Base-by-base conservation (phyloP, 2,329 filamentous ascomycete genomes). In the Septoria linicola region DNA sequence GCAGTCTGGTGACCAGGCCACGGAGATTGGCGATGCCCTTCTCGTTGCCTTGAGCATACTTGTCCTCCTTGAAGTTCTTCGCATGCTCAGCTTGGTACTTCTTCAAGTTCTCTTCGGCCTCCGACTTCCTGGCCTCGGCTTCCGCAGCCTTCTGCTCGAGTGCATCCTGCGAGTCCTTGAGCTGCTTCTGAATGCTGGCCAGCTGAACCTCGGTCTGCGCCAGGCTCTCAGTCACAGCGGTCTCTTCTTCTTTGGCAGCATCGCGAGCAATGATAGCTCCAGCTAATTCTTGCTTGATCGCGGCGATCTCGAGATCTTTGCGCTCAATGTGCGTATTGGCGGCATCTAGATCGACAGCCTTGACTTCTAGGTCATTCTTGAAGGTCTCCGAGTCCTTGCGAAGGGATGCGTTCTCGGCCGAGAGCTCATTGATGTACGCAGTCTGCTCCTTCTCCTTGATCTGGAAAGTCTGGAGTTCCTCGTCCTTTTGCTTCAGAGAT, bases 371-470 rank as follows among this genome's bases (percentile, higher is more conserved):
- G 7, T 47, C 44, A 6, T 40, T 47, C 34, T 39, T 39, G 35
- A 47, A 8, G 6, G 34, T 40, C 34, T 47, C 44, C 11, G 35
- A 25, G 16, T 49, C 46, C 8, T 47, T 49, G 37, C 60, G 56
- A 34, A 62, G 51, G 32, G 55, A 80, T 75, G 80, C 76, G 21
- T 95, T 81, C 61, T 93, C 83, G 2, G 75, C 71, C 59, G 85
- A 84, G 11, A 97, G 80, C 39, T 77, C 79, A 45, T 83, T 80
- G 31, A 93, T 82, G 68, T 92, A 84, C 35, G 81, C 80, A 4
- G 58, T 57, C 52, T 66, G 63, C 53, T 63, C 57, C n/a, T 51
- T 49, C 21, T 48, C 34, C 19, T 57, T 49, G 5, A 13, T 35
- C 80, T 40, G 32, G 23, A 11, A 47, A 3, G 44, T 39, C 2